Percentiles rank a stretch among this genome's conserved stretches.
phyloP scores from a whole-genome alignment of 164 flowering plant species.

The Vitis labrusca region DNA sequence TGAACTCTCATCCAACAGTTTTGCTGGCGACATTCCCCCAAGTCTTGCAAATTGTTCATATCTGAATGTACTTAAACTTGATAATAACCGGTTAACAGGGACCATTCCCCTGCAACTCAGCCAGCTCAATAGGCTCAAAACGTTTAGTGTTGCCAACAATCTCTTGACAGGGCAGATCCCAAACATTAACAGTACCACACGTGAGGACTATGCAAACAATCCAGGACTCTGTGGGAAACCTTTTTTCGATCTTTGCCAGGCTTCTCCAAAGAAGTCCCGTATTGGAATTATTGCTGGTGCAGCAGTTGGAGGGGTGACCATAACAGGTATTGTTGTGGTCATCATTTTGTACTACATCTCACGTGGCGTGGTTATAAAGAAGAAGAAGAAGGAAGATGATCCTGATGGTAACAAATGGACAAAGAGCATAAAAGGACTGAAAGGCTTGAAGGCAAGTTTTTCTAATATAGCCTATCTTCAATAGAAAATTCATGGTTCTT shows the following conservation, averaged over 20 bases:
- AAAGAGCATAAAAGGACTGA: slow-evolving; percentile 60
- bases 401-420: slow-evolving; percentile 90
- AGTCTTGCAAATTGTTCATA: slow-evolving; percentile 45
- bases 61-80: slow-evolving; percentile 56
- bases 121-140: slow-evolving; percentile 42
- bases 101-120: slow-evolving; percentile 52
- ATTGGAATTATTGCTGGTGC: slow-evolving; percentile 48
- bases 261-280: slow-evolving; percentile 14
- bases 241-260: slow-evolving; percentile 24
- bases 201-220: slow-evolving; percentile 56
- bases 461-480: too few species aligned
- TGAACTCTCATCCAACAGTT: slow-evolving; percentile 69
- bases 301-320: slow-evolving; percentile 49
- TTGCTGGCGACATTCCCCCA: slow-evolving; percentile 58
- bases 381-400: slow-evolving; percentile 68
- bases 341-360: slow-evolving; percentile 32
- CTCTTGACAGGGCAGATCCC: slow-evolving; percentile 60
- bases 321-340: slow-evolving; percentile 35
- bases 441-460: slow-evolving; percentile 59
- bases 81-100: slow-evolving; percentile 55
- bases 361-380: slow-evolving; percentile 29
- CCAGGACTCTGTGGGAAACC: background rate
- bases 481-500: too few species aligned
- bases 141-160: slow-evolving; percentile 56
- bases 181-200: slow-evolving; percentile 7